Evolutionary conservation across 2,329 filamentous ascomycete genomes (phyloP).

Genomic region (Dryadomyces quercivorus): DNA sequence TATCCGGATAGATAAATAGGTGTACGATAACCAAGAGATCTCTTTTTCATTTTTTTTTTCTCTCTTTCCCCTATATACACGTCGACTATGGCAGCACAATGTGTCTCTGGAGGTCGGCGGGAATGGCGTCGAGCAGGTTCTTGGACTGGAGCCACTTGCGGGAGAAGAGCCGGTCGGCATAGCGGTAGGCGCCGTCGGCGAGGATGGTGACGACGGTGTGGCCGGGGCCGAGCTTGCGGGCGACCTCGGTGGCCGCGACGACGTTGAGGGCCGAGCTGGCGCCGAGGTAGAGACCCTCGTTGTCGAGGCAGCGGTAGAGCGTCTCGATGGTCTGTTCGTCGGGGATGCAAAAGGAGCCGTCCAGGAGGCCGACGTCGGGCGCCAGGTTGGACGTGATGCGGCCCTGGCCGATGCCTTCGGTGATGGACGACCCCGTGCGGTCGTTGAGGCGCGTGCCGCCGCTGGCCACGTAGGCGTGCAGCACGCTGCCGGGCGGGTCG

Average conservation of each 20-base stretch:
- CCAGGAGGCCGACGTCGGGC: slow-evolving; percentile 72
- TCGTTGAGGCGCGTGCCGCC: slow-evolving; percentile 69
- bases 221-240: slow-evolving; percentile 76
- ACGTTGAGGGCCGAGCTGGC: slow-evolving; percentile 92
- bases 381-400: slow-evolving; percentile 89
- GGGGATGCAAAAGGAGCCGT: slow-evolving; percentile 71
- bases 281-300: slow-evolving; percentile 90
- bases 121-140: slow-evolving; percentile 69
- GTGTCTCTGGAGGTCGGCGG: slow-evolving; percentile 79
- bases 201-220: slow-evolving; percentile 88
- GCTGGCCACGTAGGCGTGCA: slow-evolving; percentile 82
- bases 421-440: slow-evolving; percentile 76
- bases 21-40: too few species aligned
- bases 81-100: slow-evolving; percentile 65
- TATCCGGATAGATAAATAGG: neutral
- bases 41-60: slow-evolving; percentile 1
- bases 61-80: too few species aligned
- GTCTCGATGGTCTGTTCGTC: slow-evolving; percentile 96
- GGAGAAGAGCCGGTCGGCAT: slow-evolving; percentile 88
- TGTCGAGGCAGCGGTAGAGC: slow-evolving; percentile 92
- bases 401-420: slow-evolving; percentile 94
- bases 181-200: slow-evolving; percentile 94
- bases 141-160: slow-evolving; percentile 83
- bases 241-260: slow-evolving; percentile 86
- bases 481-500: slow-evolving; percentile 84